Evolutionary conservation across 208 protist genomes (phyloP), one percentile per base, ranked within the genome.

Genomic region (Leptomonas pyrrhocoris): DNA sequence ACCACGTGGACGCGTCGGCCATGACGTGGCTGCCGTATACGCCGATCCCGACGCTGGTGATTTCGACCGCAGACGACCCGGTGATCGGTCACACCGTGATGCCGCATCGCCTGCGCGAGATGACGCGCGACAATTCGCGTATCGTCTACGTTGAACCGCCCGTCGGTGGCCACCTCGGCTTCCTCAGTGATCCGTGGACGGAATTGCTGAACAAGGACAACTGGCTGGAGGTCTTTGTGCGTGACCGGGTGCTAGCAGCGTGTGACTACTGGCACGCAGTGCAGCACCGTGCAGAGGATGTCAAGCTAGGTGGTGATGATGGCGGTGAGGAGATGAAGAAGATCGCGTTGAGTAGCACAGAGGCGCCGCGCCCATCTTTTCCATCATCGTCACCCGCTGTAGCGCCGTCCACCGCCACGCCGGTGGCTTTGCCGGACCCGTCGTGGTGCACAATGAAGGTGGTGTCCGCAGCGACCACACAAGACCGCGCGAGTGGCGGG

Each of bases 141-240:
- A 59, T 89, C 2, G 69, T 85, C 28, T 89, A 83, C 68, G 74
- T 72, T 15, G 81, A 85, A 63, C 30, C 78, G 9, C 79, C 64
- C 23, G 48, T 53, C 2, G 86, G 83, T 27, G 86, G 86, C 4
- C 86, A 92, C 61, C 61, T 92, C 31, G 86, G 83, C 42, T 92
- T 84, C 59, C 68, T 91, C 15, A 74, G 74, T n/a, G 71, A 71
- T 9, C 82, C 82, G 30, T 63, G 80, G 45, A 51, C 63, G 19
- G 85, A 90, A 72, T 48, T 84, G 48, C 19, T 68, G 34, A 27
- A 54, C 6, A 21, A 43, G 1, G 56, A 74, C 40, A 81, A 88
- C 61, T 81, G 68, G 59, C 63, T 80, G 65, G 70, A 91, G 45
- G 48, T 49, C 19, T 81, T 91, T 27, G 68, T 85, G 38, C 57